Evolutionary conservation across 1,284 basidiomycete genomes (phyloP), one percentile per base, ranked within the genome.

Genomic region (Baeospora myosura): DNA sequence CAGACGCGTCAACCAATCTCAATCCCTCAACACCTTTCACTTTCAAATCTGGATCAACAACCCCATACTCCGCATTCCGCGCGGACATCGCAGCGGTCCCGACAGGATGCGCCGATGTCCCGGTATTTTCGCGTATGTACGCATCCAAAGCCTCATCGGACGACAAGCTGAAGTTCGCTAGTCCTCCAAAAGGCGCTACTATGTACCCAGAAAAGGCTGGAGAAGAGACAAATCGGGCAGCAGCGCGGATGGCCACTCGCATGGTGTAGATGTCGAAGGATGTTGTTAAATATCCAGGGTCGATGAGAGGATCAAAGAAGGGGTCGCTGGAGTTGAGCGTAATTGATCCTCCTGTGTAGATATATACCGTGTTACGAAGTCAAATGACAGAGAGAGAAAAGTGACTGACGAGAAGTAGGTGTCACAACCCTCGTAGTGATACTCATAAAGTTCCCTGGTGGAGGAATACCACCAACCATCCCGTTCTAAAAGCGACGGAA

Each of bases 131-230:
- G 1, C 51, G 38, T 11, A 51, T 45, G 16, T 43, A 51, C 6
- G 26, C 28, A 8, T 51, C 49, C 3, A 54, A 28, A 33, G 46
- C 51, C n/a, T 45, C 50, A 17, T 52, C 51, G 1, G 43, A 42
- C 5, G 38, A 41, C 10, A 41, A 33, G n/a, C n/a, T n/a, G 11
- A 38, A 39, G 29, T 40, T 34, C 11, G 32, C 14, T 16, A 35
- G 18, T 21, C n/a, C 12, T 16, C 3, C 33, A 12, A 35, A 4
- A 11, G 49, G 38, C 2, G 17, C 24, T 32, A 52, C 32, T 23
- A 52, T 29, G 23, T 44, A 50, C 17, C 43, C 47, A 8, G 40
- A 22, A 22, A 45, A 52, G 7, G 38, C 44, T 6, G 47, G 38
- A 12, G 47, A 42, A 14, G 42, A 36, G 25, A 47, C 22, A 20